phyloP scores from a whole-genome alignment of 2,329 filamentous ascomycete species.

The Talaromyces sp. region DNA sequence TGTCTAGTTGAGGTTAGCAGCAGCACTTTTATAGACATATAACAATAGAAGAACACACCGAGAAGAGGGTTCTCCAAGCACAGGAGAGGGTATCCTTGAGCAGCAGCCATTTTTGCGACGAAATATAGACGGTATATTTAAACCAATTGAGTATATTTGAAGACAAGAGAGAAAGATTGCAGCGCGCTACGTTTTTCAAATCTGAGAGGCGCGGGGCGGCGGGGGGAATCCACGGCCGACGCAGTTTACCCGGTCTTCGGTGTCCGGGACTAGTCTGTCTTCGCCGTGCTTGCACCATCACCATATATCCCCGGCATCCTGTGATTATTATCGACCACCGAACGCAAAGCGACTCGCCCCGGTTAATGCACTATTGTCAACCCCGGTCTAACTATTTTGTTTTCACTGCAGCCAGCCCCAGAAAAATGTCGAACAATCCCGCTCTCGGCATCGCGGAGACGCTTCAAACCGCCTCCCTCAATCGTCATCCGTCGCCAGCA shows the following conservation, averaged over 20 bases:
- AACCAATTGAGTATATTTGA: neutral
- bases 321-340: neutral
- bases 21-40: neutral
- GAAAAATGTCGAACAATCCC: slow-evolving; percentile 22
- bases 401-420: neutral
- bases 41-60: slow-evolving; percentile 51
- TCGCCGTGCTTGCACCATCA: neutral
- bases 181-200: neutral
- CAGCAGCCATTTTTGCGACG: slow-evolving; percentile 58
- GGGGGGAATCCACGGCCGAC: neutral
- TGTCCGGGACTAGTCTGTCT: slow-evolving; percentile 4
- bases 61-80: slow-evolving; percentile 97
- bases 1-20: slow-evolving; percentile 56
- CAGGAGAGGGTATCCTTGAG: slow-evolving; percentile 80
- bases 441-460: slow-evolving; percentile 69
- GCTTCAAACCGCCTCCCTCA: slow-evolving; percentile 76
- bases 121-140: slow-evolving; percentile 1
- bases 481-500: slow-evolving; percentile 62
- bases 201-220: slow-evolving; percentile 5
- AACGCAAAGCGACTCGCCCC: neutral
- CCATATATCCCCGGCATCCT: neutral
- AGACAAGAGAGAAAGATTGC: neutral
- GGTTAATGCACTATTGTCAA: neutral
- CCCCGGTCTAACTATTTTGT: neutral
- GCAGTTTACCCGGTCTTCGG: slow-evolving; percentile 7